phyloP scores from a whole-genome alignment of 148 eudicot species.

The Fagopyrum tataricum region DNA sequence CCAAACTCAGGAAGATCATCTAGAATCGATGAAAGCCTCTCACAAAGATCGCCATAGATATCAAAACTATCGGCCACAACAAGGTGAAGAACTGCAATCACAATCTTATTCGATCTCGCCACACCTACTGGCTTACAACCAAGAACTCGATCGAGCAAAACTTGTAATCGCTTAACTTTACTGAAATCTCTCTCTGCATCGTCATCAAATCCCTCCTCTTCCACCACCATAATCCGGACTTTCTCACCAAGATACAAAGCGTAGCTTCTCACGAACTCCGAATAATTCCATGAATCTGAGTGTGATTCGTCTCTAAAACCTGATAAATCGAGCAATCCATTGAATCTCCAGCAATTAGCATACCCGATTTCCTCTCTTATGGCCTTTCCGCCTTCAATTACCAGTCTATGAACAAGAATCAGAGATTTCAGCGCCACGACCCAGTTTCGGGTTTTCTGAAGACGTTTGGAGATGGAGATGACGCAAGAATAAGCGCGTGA shows the following conservation, averaged over 20 bases:
- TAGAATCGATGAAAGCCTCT: slow-evolving; percentile 32
- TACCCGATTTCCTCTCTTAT: slow-evolving; percentile 33
- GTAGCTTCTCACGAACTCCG: slow-evolving; percentile 45
- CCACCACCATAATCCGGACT: slow-evolving; percentile 19
- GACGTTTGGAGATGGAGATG: slow-evolving; percentile 24
- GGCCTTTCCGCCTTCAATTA: slow-evolving; percentile 30
- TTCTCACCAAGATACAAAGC: slow-evolving; percentile 48
- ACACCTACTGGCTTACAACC: slow-evolving; percentile 35
- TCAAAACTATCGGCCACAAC: slow-evolving; percentile 53
- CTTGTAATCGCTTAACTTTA: slow-evolving; percentile 36
- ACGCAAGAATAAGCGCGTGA: slow-evolving; percentile 33
- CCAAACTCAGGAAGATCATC: slow-evolving; percentile 46
- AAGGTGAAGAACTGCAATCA: slow-evolving; percentile 38
- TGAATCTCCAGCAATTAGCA: slow-evolving; percentile 28
- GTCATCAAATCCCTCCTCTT: slow-evolving; percentile 15
- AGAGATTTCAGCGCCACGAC: slow-evolving; percentile 49
- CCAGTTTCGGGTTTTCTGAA: slow-evolving; percentile 48
- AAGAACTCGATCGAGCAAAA: slow-evolving; percentile 42
- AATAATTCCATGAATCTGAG: slow-evolving; percentile 52
- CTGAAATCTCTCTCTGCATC: slow-evolving; percentile 33
- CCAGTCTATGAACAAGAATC: slow-evolving; percentile 41
- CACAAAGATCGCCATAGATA: slow-evolving; percentile 47
- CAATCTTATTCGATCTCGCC: slow-evolving; percentile 32
- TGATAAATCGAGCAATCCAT: slow-evolving; percentile 42
- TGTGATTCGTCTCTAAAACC: slow-evolving; percentile 48